Evolutionary conservation across 1,284 basidiomycete genomes (phyloP).

Genomic region (Phlebopus sp.): DNA sequence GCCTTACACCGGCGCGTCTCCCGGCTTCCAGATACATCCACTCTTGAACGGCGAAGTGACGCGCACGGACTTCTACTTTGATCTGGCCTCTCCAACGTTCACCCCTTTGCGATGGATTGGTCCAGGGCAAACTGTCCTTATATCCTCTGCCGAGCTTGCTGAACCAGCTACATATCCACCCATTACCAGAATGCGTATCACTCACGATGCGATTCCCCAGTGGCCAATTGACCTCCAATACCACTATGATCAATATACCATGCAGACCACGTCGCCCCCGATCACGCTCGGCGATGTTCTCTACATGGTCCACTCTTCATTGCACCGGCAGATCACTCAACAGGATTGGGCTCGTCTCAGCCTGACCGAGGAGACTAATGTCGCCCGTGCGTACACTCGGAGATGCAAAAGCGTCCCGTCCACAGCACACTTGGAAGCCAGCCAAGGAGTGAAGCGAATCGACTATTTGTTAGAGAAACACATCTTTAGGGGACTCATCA

Average conservation of each 20-base stretch:
- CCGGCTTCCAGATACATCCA: conserved; percentile 50
- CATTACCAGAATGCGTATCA: conserved; percentile 53
- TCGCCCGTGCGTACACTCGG: conserved; percentile 54
- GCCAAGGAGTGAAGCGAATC: conserved; percentile 53
- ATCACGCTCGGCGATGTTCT: conserved; percentile 62
- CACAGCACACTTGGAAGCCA: conserved; percentile 40
- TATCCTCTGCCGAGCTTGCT: conserved; percentile 43
- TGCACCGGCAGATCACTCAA: conserved; percentile 55
- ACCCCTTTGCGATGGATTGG: conserved; percentile 41
- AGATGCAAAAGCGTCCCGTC: conserved; percentile 45
- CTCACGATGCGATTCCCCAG: conserved; percentile 52
- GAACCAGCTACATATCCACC: conserved; percentile 58
- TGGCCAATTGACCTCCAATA: conserved; percentile 61
- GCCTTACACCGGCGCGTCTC: conserved; percentile 21
- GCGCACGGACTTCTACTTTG: conserved; percentile 48
- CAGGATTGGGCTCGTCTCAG: conserved; percentile 52
- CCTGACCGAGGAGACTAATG: conserved; percentile 37
- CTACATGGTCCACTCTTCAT: conserved; percentile 45
- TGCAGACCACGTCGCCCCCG: conserved; percentile 32
- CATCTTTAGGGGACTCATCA: conserved; percentile 54
- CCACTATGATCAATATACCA: conserved; percentile 25
- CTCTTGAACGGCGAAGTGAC: conserved; percentile 55
- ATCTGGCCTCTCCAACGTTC: conserved; percentile 49
- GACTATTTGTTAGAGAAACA: conserved; percentile 56
- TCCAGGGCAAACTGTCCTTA: conserved; percentile 33